Percentiles rank a stretch among this genome's conserved stretches.
Conservation (phyloP, 768 basidiomycete species). For the Kwoniella dejecticola region DNA sequence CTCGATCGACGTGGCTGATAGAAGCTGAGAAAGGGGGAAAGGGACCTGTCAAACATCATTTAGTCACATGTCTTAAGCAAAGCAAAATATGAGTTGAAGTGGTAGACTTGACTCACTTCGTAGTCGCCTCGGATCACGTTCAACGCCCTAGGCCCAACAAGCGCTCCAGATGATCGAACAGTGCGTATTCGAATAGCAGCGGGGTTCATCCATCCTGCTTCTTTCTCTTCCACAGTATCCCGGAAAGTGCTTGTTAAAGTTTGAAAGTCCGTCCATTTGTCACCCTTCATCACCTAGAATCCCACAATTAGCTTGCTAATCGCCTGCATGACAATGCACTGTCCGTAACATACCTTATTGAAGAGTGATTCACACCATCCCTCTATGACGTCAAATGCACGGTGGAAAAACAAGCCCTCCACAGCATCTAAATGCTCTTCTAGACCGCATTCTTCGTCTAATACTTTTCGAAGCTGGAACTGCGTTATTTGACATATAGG, state of each 20-base stretch:
- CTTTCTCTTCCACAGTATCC: constrained; percentile 23
- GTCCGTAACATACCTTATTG: constrained; percentile 27
- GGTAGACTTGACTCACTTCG: constrained; percentile 15
- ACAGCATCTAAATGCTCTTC: constrained; percentile 47
- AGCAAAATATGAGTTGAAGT: no score
- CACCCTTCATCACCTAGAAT: constrained; percentile 14
- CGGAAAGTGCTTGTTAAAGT: constrained; percentile 36
- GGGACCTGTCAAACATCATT: constrained; percentile 31
- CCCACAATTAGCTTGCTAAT: neutral
- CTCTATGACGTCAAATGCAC: constrained; percentile 23
- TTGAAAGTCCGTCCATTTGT: constrained; percentile 43
- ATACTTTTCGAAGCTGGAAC: constrained; percentile 31
- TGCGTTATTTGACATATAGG: constrained; percentile 33
- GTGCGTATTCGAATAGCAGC: constrained; percentile 34
- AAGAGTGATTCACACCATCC: constrained; percentile 39
- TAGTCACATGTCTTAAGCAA: no score
- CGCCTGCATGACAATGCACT: neutral
- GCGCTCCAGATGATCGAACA: constrained; percentile 2
- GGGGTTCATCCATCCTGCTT: constrained; percentile 38
- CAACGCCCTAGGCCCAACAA: constrained; percentile 12
- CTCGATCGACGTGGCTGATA: constrained; percentile 41
- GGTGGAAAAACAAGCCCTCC: constrained; percentile 38
- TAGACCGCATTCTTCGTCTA: constrained; percentile 48
- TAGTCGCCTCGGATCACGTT: constrained; percentile 21
- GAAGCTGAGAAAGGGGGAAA: constrained; percentile 46